Percentiles rank a stretch among this genome's conserved stretches.
These are phyloP conservation scores for Solanum medicagineum DNA, from an alignment of 257 asterid genomes.

Conservation along the genomic window DNA sequence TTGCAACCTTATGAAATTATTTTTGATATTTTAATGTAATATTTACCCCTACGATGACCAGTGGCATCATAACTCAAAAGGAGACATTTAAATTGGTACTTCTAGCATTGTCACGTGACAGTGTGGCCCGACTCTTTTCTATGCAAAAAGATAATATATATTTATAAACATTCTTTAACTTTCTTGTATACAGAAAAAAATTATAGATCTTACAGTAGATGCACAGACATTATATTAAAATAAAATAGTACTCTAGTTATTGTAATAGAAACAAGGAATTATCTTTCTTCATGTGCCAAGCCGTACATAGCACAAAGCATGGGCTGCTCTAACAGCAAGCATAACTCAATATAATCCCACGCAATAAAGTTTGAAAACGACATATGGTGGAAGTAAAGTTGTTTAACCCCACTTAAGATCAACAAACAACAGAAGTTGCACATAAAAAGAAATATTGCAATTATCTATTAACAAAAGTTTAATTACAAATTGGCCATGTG, in stretches of 20 bases:
- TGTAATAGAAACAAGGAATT: not conserved
- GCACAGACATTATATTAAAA: not conserved
- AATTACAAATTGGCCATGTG: slow-evolving; percentile 44
- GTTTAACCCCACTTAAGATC: not conserved
- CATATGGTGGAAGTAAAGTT: no score
- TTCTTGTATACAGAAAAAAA: not conserved
- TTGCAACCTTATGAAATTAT: no score
- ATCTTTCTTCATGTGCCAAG: not conserved
- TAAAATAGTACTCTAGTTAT: not conserved
- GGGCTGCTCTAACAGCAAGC: not conserved
- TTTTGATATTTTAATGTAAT: not conserved
- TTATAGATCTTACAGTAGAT: not conserved
- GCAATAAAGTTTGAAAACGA: no score
- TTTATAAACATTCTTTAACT: not conserved
- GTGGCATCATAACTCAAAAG: not conserved
- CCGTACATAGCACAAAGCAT: not conserved
- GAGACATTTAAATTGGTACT: not conserved
- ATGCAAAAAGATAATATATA: not conserved
- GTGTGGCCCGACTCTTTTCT: not conserved
- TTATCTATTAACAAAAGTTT: slow-evolving; percentile 36
- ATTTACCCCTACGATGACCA: not conserved
- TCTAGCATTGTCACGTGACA: not conserved
- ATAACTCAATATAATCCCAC: not conserved
- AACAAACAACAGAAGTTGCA: not conserved
- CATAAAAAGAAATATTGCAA: slow-evolving; percentile 7